These are phyloP conservation scores for Nakazawaea ambrosiae DNA, from an alignment of 805 yeast genomes.

Conservation along the genomic window DNA sequence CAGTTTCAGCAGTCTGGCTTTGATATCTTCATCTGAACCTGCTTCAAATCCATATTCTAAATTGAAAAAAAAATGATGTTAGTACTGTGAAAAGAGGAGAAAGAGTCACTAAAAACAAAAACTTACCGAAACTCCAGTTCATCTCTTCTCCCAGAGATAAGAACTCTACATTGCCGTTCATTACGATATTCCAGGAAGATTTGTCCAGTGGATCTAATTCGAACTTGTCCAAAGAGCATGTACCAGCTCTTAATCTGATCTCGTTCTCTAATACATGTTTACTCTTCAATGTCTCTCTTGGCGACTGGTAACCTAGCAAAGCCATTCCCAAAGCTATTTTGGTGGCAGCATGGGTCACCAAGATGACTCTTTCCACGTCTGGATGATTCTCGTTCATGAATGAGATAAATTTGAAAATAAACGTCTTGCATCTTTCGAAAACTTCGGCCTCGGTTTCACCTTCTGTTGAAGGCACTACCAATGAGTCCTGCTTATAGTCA, in stretches of 20 bases:
- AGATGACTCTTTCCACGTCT: slow-evolving; percentile 49
- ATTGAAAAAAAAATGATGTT: too few relatives aligned
- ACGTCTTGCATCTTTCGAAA: slow-evolving; percentile 48
- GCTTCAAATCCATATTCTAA: slow-evolving; percentile 57
- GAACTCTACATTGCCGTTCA: slow-evolving; percentile 72
- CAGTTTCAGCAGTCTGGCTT: slow-evolving; percentile 34
- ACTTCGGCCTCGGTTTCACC: slow-evolving; percentile 80
- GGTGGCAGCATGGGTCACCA: slow-evolving; percentile 93
- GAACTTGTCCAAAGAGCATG: slow-evolving; percentile 76
- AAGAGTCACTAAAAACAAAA: background rate
- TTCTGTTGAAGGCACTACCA: slow-evolving; percentile 47
- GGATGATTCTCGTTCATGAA: slow-evolving; percentile 53
- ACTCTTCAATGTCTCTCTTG: slow-evolving; percentile 44
- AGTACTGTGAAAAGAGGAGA: background rate
- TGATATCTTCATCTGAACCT: slow-evolving; percentile 83
- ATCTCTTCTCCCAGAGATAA: slow-evolving; percentile 79
- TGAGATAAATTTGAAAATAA: slow-evolving; percentile 52
- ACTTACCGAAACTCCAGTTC: slow-evolving; percentile 79
- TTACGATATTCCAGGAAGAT: slow-evolving; percentile 48
- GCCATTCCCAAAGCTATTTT: slow-evolving; percentile 84
- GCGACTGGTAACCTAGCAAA: slow-evolving; percentile 44
- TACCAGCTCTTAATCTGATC: slow-evolving; percentile 57
- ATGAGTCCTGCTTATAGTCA: slow-evolving; percentile 40
- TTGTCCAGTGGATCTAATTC: slow-evolving; percentile 20
- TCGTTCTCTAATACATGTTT: slow-evolving; percentile 33